A percentile compares a stretch with the other conserved stretches of the same genome.
These are phyloP conservation scores for Spatholobus suberectus DNA, from an alignment of 306 rosid genomes.

Conservation along the genomic window DNA sequence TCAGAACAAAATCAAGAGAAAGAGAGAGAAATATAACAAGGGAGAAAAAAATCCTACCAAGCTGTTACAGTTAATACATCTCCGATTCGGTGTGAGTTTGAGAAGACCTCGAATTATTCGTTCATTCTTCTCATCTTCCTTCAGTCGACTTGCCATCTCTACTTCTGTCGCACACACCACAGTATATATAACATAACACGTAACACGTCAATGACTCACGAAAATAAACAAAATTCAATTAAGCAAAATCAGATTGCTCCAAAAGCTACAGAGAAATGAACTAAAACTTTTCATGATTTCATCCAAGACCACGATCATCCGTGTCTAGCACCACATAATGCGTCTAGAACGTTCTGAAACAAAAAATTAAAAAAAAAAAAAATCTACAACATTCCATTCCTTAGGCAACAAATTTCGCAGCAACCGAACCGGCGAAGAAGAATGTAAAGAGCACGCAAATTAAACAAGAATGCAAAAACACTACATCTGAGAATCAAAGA, in stretches of 20 bases:
- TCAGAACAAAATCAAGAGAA: neutral
- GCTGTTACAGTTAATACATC: conserved; percentile 93
- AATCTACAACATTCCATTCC: conserved; percentile 7
- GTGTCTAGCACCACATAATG: conserved; percentile 12
- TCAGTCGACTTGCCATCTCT: conserved; percentile 79
- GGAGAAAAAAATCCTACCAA: conserved; percentile 57
- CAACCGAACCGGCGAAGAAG: neutral
- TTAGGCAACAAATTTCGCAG: conserved; percentile 36
- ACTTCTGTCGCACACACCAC: conserved; percentile 48
- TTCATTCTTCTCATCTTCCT: conserved; percentile 96
- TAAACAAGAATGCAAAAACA: conserved; percentile 12
- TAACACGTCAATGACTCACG: conserved; percentile 20
- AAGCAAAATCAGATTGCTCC: conserved; percentile 28
- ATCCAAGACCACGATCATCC: conserved; percentile 26
- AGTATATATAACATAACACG: neutral
- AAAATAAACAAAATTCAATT: conserved; percentile 13
- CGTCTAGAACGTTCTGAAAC: neutral
- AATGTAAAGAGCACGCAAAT: conserved; percentile 27
- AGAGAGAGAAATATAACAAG: neutral
- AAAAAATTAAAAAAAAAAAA: neutral
- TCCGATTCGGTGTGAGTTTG: conserved; percentile 77
- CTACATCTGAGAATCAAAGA: conserved; percentile 54
- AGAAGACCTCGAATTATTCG: conserved; percentile 89
- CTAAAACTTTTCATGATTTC: neutral
- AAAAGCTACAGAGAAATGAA: conserved; percentile 19